Percentiles rank a stretch among this genome's conserved stretches.
Evolutionary conservation across 139 green algal genomes (phyloP).

Genomic region (Chlorella sorokiniana): DNA sequence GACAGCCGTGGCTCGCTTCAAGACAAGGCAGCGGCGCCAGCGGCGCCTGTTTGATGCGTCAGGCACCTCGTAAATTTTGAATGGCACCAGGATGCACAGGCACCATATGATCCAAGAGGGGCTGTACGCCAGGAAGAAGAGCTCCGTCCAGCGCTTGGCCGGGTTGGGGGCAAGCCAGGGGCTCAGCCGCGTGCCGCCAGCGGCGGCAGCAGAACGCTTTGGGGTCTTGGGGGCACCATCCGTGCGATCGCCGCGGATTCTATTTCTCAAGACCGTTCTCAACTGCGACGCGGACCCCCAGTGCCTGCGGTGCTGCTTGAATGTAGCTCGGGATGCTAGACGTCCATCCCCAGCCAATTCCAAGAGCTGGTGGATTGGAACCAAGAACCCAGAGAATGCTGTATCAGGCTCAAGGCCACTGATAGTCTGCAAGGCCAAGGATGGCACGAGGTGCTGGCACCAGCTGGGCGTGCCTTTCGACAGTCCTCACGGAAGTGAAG

Average conservation of each 20-base stretch:
- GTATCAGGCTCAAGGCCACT: too few relatives aligned
- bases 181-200: not conserved
- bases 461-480: too few relatives aligned
- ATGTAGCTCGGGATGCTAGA: too few relatives aligned
- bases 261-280: too few relatives aligned
- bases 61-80: conserved; percentile 90
- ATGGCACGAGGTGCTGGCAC: too few relatives aligned
- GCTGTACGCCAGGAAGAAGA: conserved; percentile 91
- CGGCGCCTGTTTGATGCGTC: not conserved
- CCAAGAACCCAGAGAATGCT: too few relatives aligned
- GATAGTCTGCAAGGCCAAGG: too few relatives aligned
- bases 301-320: too few relatives aligned
- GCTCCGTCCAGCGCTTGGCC: conserved; percentile 90
- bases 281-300: too few relatives aligned
- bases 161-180: conserved; percentile 80
- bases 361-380: too few relatives aligned
- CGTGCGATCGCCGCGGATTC: not conserved
- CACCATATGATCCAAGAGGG: conserved; percentile 91
- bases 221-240: not conserved
- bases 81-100: conserved; percentile 88
- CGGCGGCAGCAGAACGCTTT: not conserved
- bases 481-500: too few relatives aligned
- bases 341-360: too few relatives aligned
- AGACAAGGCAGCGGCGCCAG: not conserved
- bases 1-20: not conserved